A percentile compares a stretch with the other conserved stretches of the same genome.
phyloP scores from a whole-genome alignment of 805 yeast species.

The Metschnikowia reukaufii region DNA sequence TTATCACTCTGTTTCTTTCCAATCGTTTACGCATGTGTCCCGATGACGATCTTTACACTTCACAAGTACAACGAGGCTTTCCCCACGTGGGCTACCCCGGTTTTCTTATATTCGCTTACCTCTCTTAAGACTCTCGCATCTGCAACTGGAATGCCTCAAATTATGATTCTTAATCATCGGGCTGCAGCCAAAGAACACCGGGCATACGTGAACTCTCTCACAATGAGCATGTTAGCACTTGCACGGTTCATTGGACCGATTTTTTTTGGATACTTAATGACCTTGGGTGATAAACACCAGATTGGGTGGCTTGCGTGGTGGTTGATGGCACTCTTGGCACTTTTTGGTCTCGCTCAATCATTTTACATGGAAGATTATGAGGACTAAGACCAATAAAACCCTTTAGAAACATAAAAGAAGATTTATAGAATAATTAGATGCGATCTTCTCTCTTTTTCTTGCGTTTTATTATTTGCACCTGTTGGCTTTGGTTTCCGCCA shows the following conservation, averaged over 20 bases:
- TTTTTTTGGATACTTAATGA: constrained; percentile 35
- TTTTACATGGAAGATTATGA: constrained; percentile 29
- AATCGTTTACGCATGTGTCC: constrained; percentile 30
- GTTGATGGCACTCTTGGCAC: constrained; percentile 30
- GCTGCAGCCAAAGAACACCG: constrained; percentile 36
- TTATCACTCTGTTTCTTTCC: constrained; percentile 35
- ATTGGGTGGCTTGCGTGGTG: constrained; percentile 37
- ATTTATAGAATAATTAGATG: not conserved
- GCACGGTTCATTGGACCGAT: constrained; percentile 36
- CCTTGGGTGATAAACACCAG: constrained; percentile 27
- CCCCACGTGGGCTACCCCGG: constrained; percentile 33
- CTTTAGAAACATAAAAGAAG: not conserved
- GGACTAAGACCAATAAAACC: constrained; percentile 18
- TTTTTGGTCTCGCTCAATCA: constrained; percentile 30
- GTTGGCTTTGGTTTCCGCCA: too few relatives aligned
- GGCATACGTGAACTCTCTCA: constrained; percentile 35
- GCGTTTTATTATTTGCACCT: too few relatives aligned
- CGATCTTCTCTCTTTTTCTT: too few relatives aligned
- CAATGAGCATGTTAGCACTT: constrained; percentile 35
- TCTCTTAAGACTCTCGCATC: constrained; percentile 34
- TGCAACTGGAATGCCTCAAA: constrained; percentile 39
- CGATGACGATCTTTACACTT: constrained; percentile 33
- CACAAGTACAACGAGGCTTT: constrained; percentile 24
- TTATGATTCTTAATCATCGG: constrained; percentile 34
- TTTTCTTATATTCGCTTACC: constrained; percentile 30